Percentiles rank a stretch among this genome's conserved stretches.
These are phyloP conservation scores for Aureobasidium leucospermi DNA, from an alignment of 2,329 filamentous ascomycete genomes.

Conservation along the genomic window DNA sequence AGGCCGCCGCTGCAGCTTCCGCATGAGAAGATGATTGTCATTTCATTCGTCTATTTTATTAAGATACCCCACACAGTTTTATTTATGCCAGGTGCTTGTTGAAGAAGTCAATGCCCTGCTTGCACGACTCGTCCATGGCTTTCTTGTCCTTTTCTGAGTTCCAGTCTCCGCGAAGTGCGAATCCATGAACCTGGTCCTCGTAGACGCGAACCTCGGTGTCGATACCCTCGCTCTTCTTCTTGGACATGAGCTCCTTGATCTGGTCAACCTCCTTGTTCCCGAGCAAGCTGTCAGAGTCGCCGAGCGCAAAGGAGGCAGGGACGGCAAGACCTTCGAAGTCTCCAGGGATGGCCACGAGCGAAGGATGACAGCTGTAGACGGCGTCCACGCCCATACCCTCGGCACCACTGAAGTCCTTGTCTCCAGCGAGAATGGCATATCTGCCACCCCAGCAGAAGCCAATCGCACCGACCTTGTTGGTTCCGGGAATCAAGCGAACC, in stretches of 20 bases:
- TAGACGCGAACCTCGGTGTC: slow-evolving; percentile 36
- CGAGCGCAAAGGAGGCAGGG: slow-evolving; percentile 35
- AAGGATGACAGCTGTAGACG: slow-evolving; percentile 36
- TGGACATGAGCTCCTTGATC: slow-evolving; percentile 34
- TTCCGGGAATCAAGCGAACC: slow-evolving; percentile 32
- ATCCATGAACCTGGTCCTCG: slow-evolving; percentile 39
- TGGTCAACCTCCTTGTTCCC: slow-evolving; percentile 31
- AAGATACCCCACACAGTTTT: background rate
- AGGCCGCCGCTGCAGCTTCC: background rate
- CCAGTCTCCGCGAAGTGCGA: slow-evolving; percentile 37
- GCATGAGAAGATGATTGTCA: background rate
- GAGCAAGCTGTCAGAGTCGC: slow-evolving; percentile 36
- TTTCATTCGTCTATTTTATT: slow-evolving; percentile 5
- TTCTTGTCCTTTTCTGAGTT: slow-evolving; percentile 38
- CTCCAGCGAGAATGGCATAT: slow-evolving; percentile 31
- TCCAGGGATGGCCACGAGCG: slow-evolving; percentile 33
- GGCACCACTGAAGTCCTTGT: slow-evolving; percentile 19
- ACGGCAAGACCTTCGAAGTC: slow-evolving; percentile 35
- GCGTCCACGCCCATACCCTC: slow-evolving; percentile 33
- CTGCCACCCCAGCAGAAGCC: slow-evolving; percentile 44
- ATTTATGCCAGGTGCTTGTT: slow-evolving; percentile 16
- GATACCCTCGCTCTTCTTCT: slow-evolving; percentile 29
- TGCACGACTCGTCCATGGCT: slow-evolving; percentile 39
- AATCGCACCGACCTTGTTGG: slow-evolving; percentile 38
- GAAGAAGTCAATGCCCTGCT: slow-evolving; percentile 23